Base-by-base conservation (phyloP, 2,329 filamentous ascomycete genomes). In the Sporothrix pseudoabietina region DNA sequence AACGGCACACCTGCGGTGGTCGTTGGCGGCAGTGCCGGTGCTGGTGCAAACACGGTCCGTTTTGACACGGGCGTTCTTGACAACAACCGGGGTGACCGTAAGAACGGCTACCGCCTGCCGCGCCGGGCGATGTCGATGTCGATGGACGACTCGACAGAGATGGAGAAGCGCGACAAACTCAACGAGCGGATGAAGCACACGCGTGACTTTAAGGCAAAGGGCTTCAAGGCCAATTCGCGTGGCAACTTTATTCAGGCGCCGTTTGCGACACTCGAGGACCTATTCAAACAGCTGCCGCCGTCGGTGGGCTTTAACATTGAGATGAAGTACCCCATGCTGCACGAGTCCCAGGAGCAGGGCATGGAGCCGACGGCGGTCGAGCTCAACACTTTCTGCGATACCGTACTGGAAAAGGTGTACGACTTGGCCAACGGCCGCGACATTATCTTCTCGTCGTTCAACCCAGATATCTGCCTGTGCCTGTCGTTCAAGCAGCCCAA, bases 351-450 rank as follows among this genome's bases (percentile, higher is more conserved):
- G 81, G 93, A 97, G 80, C 92, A 98, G 77, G 94, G 97, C 77
- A 98, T 98, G 94, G 95, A 98, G 80, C 92, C 93, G 3, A 97
- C 97, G 79, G 94, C 94, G 0, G 93, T 98, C 65, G 96, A 99
- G 83, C 88, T 98, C 77, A 98, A 98, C 82, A 94, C 92, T 0
- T 99, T 98, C 81, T 95, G 97, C 79, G 96, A 99, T 81, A 97
- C 94, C 0, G 92, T 99, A 3, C 86, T 99, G 9, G 87, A 87
- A 61, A 96, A 93, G 81, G 95, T 98, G 5, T 99, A 98, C 79
- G 94, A 97, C 77, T 83, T 94, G 71, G 91, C 91, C 35, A 88
- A 89, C 74, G 88, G 91, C 74, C 88, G 96, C n/a, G 94, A 97
- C 83, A 92, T 99, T 81, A 94, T 99, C 77, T 98, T 99, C 83